Evolutionary conservation across 2,329 filamentous ascomycete genomes (phyloP).

Genomic region (Claviceps arundinis): DNA sequence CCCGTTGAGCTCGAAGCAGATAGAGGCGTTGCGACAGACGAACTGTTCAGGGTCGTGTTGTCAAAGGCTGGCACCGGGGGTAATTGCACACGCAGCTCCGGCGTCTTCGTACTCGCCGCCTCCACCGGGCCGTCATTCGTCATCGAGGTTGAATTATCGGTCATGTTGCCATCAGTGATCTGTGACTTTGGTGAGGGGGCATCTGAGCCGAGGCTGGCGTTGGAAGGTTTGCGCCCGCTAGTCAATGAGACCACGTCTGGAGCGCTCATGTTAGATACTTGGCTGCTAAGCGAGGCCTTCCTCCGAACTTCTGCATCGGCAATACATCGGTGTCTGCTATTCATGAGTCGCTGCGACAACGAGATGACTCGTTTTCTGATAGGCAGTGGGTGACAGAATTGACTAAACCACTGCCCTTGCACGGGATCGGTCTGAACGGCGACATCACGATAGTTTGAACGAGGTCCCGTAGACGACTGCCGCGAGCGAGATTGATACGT

Average conservation of each 20-base stretch:
- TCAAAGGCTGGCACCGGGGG: conserved; percentile 41
- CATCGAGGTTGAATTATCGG: conserved; percentile 17
- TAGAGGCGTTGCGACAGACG: conserved; percentile 26
- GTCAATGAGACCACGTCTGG: conserved; percentile 29
- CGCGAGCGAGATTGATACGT: conserved; percentile 16
- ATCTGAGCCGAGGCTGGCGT: conserved; percentile 11
- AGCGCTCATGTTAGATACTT: conserved; percentile 16
- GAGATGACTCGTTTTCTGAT: conserved; percentile 37
- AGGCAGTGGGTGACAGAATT: conserved; percentile 20
- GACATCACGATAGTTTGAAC: conserved; percentile 35
- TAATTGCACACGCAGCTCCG: conserved; percentile 40
- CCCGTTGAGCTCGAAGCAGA: conserved; percentile 29
- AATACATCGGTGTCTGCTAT: conserved; percentile 30
- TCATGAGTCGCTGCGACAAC: conserved; percentile 38
- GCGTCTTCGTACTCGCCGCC: conserved; percentile 24
- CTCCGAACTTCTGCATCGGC: conserved; percentile 26
- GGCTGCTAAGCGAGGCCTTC: conserved; percentile 11
- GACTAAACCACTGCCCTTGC: conserved; percentile 39
- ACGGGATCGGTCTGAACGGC: conserved; percentile 42
- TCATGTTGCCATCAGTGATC: conserved; percentile 13
- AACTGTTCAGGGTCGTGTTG: conserved; percentile 20
- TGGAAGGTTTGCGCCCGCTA: conserved; percentile 16
- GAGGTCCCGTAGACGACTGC: conserved; percentile 24
- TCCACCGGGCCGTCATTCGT: background rate
- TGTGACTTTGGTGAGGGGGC: conserved; percentile 13